Conservation (phyloP, 257 asterid species). For the Ilex asprella region DNA sequence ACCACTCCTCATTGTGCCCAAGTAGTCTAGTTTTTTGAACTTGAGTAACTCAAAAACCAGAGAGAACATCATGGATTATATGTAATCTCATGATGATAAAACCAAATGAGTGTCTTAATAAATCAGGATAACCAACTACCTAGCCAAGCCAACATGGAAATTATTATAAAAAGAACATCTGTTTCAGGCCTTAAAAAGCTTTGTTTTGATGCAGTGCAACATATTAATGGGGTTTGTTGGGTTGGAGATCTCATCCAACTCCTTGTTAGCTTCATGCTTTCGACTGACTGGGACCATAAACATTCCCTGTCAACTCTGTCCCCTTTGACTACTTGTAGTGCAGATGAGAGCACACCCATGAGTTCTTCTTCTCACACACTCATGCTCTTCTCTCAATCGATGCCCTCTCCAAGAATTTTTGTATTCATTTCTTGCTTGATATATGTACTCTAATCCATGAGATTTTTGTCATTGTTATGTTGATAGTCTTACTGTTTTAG, state of each 20-base stretch:
- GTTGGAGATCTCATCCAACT: slow-evolving; percentile 15
- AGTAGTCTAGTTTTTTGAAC: background rate
- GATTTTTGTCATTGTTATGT: too few species aligned
- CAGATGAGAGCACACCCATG: background rate
- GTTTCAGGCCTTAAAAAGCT: background rate
- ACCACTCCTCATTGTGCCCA: background rate
- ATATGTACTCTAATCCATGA: too few species aligned
- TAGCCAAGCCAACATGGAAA: background rate
- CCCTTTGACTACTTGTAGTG: slow-evolving; percentile 32
- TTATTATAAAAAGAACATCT: background rate
- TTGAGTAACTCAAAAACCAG: slow-evolving; percentile 12
- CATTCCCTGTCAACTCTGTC: slow-evolving; percentile 42
- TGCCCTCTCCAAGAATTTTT: background rate
- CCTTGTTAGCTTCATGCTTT: slow-evolving; percentile 23
- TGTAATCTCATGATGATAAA: slow-evolving; percentile 19
- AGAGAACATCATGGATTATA: slow-evolving; percentile 21
- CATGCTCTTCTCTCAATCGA: background rate
- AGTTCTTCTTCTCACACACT: background rate
- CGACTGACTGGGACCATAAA: slow-evolving; percentile 35
- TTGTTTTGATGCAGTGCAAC: slow-evolving; percentile 31
- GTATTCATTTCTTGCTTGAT: too few species aligned
- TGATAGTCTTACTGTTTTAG: too few species aligned
- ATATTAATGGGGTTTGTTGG: slow-evolving; percentile 36
- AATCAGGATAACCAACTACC: too few species aligned
- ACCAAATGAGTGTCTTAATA: slow-evolving; percentile 9